phyloP scores from a whole-genome alignment of 345 rosid species.

The Trapa bicornis region DNA sequence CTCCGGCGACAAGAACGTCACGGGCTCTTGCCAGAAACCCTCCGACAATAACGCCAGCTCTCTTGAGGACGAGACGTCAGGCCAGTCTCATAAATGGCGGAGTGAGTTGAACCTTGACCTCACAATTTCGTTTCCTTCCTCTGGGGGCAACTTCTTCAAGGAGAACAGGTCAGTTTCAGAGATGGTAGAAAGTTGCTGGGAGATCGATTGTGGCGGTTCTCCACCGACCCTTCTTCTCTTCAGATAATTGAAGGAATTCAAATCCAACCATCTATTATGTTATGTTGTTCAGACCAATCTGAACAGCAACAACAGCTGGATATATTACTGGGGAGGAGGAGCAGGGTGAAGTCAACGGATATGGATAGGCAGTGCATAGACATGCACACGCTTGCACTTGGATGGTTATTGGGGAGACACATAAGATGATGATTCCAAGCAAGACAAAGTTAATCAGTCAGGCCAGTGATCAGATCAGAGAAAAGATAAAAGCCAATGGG shows the following conservation, averaged over 20 bases:
- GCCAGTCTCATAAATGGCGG: not conserved
- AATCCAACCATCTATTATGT: not conserved
- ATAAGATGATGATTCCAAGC: no score
- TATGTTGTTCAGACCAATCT: no score
- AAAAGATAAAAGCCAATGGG: no score
- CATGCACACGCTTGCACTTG: no score
- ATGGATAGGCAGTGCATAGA: no score
- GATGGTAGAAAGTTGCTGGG: not conserved
- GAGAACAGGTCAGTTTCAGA: not conserved
- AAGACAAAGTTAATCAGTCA: no score
- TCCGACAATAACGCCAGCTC: conserved; percentile 1
- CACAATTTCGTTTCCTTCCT: conserved; percentile 8
- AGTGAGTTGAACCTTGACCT: conserved; percentile 12
- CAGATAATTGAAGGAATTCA: not conserved
- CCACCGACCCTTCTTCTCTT: conserved; percentile 5
- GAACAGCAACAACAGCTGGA: no score
- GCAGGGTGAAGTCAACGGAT: no score
- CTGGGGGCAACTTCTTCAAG: not conserved
- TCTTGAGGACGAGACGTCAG: conserved; percentile 3
- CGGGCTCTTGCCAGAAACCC: not conserved
- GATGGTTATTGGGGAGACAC: no score
- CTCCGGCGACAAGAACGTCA: not conserved
- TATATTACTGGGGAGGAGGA: no score
- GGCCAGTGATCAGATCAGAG: no score
- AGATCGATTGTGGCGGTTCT: conserved; percentile 2